Evolutionary conservation across 2,329 filamentous ascomycete genomes (phyloP).

Genomic region (Huntiella omanensis): DNA sequence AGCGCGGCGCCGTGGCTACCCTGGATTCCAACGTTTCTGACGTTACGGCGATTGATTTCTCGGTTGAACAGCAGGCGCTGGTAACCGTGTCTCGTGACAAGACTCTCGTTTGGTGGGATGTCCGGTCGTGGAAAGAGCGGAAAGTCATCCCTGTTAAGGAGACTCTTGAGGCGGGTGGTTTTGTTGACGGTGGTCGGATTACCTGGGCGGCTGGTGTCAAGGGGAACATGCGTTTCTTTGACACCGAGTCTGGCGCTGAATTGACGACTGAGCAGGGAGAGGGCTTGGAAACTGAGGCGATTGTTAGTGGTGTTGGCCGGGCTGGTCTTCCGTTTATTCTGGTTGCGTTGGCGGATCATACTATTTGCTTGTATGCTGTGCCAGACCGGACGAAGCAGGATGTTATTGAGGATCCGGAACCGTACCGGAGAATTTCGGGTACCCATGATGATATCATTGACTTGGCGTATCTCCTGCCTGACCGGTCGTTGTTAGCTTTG

Average conservation of each 20-base stretch:
- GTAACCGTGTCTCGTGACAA: constrained; percentile 83
- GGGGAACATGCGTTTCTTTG: constrained; percentile 70
- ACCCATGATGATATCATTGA: constrained; percentile 98
- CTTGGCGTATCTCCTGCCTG: constrained; percentile 63
- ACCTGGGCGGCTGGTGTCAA: constrained; percentile 75
- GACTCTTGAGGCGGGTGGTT: constrained; percentile 66
- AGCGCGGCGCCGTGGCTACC: constrained; percentile 54
- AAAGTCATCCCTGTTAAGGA: constrained; percentile 73
- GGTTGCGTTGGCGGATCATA: constrained; percentile 77
- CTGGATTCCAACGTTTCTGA: constrained; percentile 90
- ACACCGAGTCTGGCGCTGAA: constrained; percentile 56
- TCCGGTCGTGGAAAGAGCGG: constrained; percentile 62
- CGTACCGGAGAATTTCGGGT: constrained; percentile 66
- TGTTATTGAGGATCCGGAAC: constrained; percentile 21
- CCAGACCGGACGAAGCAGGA: constrained; percentile 17
- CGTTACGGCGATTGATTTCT: constrained; percentile 75
- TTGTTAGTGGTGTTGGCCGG: constrained; percentile 54
- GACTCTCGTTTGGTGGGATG: constrained; percentile 84
- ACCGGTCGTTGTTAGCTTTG: constrained; percentile 66
- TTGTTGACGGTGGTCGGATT: constrained; percentile 49
- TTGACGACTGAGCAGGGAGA: constrained; percentile 53
- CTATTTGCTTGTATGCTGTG: constrained; percentile 50
- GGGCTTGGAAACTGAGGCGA: constrained; percentile 42
- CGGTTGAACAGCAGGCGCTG: constrained; percentile 50
- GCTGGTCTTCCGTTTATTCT: constrained; percentile 50